Percentiles rank a stretch among this genome's conserved stretches.
Evolutionary conservation across 495 filamentous ascomycete species (phyloP).

Genomic region (Thermothielavioides terrestris): DNA sequence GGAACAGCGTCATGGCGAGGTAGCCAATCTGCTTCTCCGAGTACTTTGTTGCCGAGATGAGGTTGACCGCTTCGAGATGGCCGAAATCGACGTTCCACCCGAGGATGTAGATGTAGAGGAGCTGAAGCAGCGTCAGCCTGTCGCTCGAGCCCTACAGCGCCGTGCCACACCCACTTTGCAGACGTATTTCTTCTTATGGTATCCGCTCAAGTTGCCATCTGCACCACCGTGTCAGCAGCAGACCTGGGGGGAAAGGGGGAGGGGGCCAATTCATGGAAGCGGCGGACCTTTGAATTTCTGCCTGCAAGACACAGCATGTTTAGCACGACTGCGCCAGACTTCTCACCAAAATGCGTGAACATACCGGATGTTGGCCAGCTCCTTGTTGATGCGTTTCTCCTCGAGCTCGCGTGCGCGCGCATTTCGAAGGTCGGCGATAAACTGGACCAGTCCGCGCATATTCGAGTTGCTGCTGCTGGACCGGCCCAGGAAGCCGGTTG

Average conservation of each 20-base stretch:
- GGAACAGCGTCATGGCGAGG: conserved; percentile 90
- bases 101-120: conserved; percentile 98
- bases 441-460: conserved; percentile 86
- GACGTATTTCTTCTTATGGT: conserved; percentile 99
- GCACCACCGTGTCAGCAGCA: conserved; percentile 22
- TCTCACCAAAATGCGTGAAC: conserved; percentile 4
- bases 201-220: conserved; percentile 85
- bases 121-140: conserved; percentile 32
- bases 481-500: conserved; percentile 51
- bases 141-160: not conserved
- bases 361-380: conserved; percentile 93
- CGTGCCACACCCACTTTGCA: conserved; percentile 61
- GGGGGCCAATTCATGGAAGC: conserved; percentile 10
- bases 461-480: conserved; percentile 56
- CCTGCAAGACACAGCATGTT: conserved; percentile 24
- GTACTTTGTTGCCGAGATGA: conserved; percentile 94
- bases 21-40: conserved; percentile 99
- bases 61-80: conserved; percentile 94
- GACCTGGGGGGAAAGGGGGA: not conserved
- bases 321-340: not conserved
- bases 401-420: conserved; percentile 91
- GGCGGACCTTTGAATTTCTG: conserved; percentile 67
- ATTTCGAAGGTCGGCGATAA: conserved; percentile 95
- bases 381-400: conserved; percentile 99
- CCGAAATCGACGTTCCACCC: conserved; percentile 99